Base-by-base conservation (phyloP, 164 flowering plant genomes). In the Nelumbo lutea region DNA sequence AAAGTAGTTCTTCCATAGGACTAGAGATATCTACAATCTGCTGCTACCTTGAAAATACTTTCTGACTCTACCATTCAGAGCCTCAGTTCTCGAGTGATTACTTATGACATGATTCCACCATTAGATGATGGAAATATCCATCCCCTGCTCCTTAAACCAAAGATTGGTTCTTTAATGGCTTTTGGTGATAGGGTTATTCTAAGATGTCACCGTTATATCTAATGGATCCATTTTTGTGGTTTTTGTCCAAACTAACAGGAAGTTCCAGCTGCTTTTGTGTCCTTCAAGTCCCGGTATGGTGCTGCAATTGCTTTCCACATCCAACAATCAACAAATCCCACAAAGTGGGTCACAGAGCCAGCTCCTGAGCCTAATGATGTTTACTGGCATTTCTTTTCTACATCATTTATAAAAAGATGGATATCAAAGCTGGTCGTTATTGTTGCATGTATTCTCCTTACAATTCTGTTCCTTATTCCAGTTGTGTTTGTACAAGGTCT, bases 311-410 rank as follows among this genome's bases (percentile, higher is more conserved):
- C 87, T 73, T 68, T 76, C 58, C 86, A 85, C 77, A 64, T 92
- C 73, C 86, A 76, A 73, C 98, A 92, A 71, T 84, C 90, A 5
- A 66, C 48, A 11, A 81, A 92, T 77, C 97, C 98, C 11, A 92
- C 85, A 55, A 69, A 83, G 46, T 95, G 97, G 98, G 55, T 87
- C 70, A 83, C 90, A 58, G 97, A 92, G 73, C 80, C 68, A 81
- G 98, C 97, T 69, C 97, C 97, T 56, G 96, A 87, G 70, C 97
- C 97, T 69, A 69, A 69, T 64, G 97, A 95, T 80, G 94, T 95
- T 59, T 84, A 85, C 73, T 92, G 98, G 97, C 96, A 97, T 58
- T 90, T 89, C 81, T 88, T 95, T 75, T 92, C 93, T 62, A 58
- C 93, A 39, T 82, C 93, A 2, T 95, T 90, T 64, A 43, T 86